Conservation (phyloP, 1,284 basidiomycete species). For the Papiliotrema nemorosa region DNA sequence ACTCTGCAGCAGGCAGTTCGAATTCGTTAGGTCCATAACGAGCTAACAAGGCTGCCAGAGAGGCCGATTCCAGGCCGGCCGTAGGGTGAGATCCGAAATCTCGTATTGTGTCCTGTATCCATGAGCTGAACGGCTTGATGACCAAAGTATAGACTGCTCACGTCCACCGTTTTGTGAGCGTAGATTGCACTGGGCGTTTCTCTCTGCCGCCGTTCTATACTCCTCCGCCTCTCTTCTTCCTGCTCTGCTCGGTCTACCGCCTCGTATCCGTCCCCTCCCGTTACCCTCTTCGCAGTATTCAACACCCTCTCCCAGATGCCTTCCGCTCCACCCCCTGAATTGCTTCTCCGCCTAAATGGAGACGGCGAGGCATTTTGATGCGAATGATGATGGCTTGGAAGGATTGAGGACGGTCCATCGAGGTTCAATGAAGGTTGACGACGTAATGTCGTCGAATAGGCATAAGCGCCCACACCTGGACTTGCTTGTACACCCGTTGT, state of each 20-base stretch:
- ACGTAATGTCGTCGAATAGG: slow-evolving; percentile 22
- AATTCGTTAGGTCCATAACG: slow-evolving; percentile 91
- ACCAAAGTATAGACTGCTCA: slow-evolving; percentile 14
- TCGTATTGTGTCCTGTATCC: slow-evolving; percentile 30
- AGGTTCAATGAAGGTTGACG: slow-evolving; percentile 9
- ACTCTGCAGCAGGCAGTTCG: slow-evolving; percentile 76
- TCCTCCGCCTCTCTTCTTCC: slow-evolving; percentile 21
- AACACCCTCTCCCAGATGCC: slow-evolving; percentile 11
- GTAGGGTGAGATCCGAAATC: slow-evolving; percentile 61
- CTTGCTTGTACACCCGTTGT: background rate
- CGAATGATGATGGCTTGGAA: background rate
- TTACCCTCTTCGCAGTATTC: slow-evolving; percentile 20
- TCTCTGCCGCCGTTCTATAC: slow-evolving; percentile 33
- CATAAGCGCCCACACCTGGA: slow-evolving; percentile 11
- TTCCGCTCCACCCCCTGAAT: background rate
- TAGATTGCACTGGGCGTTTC: slow-evolving; percentile 46
- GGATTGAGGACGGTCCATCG: background rate
- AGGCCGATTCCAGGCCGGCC: slow-evolving; percentile 62
- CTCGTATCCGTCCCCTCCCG: slow-evolving; percentile 31
- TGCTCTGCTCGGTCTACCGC: slow-evolving; percentile 10
- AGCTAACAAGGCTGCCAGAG: slow-evolving; percentile 64
- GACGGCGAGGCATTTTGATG: slow-evolving; percentile 1
- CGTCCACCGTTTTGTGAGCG: slow-evolving; percentile 41
- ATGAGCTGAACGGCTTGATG: background rate
- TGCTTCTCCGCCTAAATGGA: background rate